Base-by-base conservation (phyloP, 192 early-diverging fungal species). In the Backusella tarrabulga region DNA sequence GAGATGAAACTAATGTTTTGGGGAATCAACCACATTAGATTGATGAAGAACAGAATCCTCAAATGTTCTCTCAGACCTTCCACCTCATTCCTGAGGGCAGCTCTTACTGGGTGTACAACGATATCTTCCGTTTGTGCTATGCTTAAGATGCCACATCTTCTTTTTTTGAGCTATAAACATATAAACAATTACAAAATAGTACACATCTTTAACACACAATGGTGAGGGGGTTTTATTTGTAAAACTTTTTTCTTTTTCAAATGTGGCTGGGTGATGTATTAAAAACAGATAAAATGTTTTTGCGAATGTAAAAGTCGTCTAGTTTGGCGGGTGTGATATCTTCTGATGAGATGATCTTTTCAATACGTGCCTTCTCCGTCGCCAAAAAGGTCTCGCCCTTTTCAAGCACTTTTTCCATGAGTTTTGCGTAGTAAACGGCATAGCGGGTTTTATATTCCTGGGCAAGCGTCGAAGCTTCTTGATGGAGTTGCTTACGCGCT, bases 61-160 rank as follows among this genome's bases (percentile, higher is more conserved):
- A 93, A 84, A 82, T 90, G 74, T 98, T 95, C 84, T 83, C 90
- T 36, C 96, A 98, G 85, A 92, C 91, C 23, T 98, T 98, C 90
- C 88, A 92, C 74, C 87, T 98, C 79, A 90, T 94, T 69, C 88
- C 92, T 26, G 93, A 97, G 12, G 86, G 79, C 9, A 35, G 68
- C 34, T 83, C 77, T 68, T 97, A 87, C 89, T 97, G 91, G 82
- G 85, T 98, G 44, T 94, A 84, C 85, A 97, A 98, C 85, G 93
- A 94, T 78, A 83, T 95, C 44, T 95, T 95, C 89, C 92, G 93
- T 72, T 87, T 95, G 52, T 89, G 90, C 83, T 95, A 94, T 52
- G 92, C 86, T 52, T 90, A 88, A 81, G 71, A 44, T 32, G 23
- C n/a, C 8, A 40, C 7, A 12, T 11, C 17, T 15, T 19, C 2